Percentiles rank a stretch among this genome's conserved stretches.
Conservation (phyloP, 805 yeast species). For the Zygosaccharomyces rouxii region DNA sequence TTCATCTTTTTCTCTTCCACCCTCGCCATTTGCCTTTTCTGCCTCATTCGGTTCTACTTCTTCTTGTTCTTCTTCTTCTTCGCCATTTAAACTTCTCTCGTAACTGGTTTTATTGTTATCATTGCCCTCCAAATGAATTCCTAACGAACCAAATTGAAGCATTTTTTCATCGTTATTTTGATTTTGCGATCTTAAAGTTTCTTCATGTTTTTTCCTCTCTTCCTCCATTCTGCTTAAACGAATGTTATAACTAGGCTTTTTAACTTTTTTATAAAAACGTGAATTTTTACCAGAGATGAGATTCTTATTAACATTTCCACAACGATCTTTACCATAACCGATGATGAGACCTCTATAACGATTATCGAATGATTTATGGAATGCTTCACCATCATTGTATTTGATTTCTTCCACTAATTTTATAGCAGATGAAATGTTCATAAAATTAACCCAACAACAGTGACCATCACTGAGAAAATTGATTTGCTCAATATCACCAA, state of each 20-base stretch:
- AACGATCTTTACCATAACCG: conserved; percentile 72
- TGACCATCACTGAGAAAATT: conserved; percentile 64
- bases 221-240: conserved; percentile 31
- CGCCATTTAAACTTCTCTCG: not conserved
- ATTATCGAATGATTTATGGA: conserved; percentile 40
- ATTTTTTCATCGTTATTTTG: conserved; percentile 12
- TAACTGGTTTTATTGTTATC: not conserved
- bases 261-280: conserved; percentile 40
- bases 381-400: conserved; percentile 29
- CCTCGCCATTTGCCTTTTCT: not conserved
- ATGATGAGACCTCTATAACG: conserved; percentile 54
- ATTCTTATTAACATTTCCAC: conserved; percentile 52
- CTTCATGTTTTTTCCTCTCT: conserved; percentile 27
- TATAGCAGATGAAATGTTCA: conserved; percentile 60
- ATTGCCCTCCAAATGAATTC: conserved; percentile 17
- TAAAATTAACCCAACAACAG: conserved; percentile 72
- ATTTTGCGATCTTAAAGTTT: conserved; percentile 11
- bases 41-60: not conserved
- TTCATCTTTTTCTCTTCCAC: not conserved
- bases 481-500: conserved; percentile 74
- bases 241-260: conserved; percentile 30
- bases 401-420: conserved; percentile 55
- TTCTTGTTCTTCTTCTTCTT: not conserved
- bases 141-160: conserved; percentile 16
- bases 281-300: conserved; percentile 47